phyloP scores from a whole-genome alignment of 352 stramenopile genomes.

The Thraustochytrium striatum region DNA sequence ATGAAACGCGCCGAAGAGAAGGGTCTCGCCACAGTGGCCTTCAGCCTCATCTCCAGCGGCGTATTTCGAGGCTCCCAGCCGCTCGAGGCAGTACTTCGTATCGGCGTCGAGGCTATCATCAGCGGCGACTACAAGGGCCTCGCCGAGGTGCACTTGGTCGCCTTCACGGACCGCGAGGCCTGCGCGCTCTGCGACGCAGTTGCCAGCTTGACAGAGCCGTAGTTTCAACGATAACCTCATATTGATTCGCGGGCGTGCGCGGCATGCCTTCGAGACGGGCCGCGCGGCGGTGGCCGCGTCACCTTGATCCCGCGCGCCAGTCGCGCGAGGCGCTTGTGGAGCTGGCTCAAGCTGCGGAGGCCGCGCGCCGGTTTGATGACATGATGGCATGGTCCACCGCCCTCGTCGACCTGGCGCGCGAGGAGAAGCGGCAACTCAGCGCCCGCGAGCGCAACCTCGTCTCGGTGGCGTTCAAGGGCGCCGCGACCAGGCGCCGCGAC shows the following conservation, averaged over 20 bases:
- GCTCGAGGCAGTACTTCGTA: constrained; percentile 45
- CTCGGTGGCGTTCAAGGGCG: not conserved
- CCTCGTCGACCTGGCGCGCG: too few relatives aligned
- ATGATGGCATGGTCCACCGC: too few relatives aligned
- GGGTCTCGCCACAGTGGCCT: constrained; percentile 37
- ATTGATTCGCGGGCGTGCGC: too few relatives aligned
- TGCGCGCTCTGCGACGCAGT: too few relatives aligned
- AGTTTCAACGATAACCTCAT: too few relatives aligned
- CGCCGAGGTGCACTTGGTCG: constrained; percentile 50
- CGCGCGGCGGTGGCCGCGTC: too few relatives aligned
- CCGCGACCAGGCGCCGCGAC: not conserved
- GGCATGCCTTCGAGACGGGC: too few relatives aligned
- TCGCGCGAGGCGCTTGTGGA: too few relatives aligned
- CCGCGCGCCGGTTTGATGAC: too few relatives aligned
- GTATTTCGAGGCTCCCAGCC: constrained; percentile 46
- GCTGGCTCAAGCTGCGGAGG: too few relatives aligned
- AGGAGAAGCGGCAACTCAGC: not conserved
- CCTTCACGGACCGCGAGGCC: constrained; percentile 49
- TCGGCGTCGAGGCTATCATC: constrained; percentile 46
- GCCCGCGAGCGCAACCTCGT: not conserved
- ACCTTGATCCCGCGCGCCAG: too few relatives aligned
- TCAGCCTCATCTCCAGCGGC: constrained; percentile 44
- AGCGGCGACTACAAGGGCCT: constrained; percentile 32
- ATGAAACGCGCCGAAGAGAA: constrained; percentile 45
- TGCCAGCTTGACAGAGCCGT: too few relatives aligned